These are phyloP conservation scores for Phytopythium cucurbitacearum DNA, from an alignment of 352 stramenopile species.

Conservation along the genomic window DNA sequence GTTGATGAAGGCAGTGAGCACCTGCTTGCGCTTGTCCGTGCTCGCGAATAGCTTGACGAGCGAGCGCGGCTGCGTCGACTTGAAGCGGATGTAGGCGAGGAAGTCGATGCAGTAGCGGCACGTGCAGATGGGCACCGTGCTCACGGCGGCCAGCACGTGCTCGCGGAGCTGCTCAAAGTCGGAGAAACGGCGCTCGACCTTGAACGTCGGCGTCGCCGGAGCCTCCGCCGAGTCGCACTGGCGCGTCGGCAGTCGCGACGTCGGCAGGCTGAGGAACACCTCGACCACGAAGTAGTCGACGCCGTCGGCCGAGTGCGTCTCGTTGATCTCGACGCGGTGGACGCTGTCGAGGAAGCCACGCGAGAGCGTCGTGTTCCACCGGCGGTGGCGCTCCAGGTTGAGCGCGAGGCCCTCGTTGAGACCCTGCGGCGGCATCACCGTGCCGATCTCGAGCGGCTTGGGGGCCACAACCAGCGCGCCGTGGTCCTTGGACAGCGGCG, in stretches of 20 bases:
- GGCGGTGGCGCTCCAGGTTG: conserved; percentile 30
- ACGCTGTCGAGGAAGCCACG: conserved; percentile 40
- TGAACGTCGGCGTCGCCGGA: conserved; percentile 21
- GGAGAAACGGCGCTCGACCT: conserved; percentile 42
- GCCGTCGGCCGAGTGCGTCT: conserved; percentile 15
- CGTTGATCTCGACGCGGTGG: conserved; percentile 39
- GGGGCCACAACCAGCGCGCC: conserved; percentile 18
- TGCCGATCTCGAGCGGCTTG: conserved; percentile 5
- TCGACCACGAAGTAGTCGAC: conserved; percentile 35
- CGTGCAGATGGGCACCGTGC: conserved; percentile 26
- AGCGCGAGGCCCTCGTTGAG: conserved; percentile 17
- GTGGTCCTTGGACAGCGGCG: conserved; percentile 19
- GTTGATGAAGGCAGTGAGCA: conserved; percentile 28
- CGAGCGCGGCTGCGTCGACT: conserved; percentile 24
- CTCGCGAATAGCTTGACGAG: conserved; percentile 25
- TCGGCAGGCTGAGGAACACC: conserved; percentile 31
- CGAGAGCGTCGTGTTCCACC: conserved; percentile 24
- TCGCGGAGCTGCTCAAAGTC: conserved; percentile 47
- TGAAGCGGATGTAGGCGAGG: conserved; percentile 36
- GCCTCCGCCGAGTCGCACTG: conserved; percentile 2
- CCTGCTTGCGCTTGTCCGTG: conserved; percentile 23
- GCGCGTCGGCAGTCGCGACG: conserved; percentile 26
- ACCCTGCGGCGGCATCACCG: conserved; percentile 12
- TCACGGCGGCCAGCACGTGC: conserved; percentile 27
- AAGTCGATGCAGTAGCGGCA: conserved; percentile 36